A percentile compares a stretch with the other conserved stretches of the same genome.
phyloP scores from a whole-genome alignment of 176 grass and related monocot species.

The Microstegium vimineum region DNA sequence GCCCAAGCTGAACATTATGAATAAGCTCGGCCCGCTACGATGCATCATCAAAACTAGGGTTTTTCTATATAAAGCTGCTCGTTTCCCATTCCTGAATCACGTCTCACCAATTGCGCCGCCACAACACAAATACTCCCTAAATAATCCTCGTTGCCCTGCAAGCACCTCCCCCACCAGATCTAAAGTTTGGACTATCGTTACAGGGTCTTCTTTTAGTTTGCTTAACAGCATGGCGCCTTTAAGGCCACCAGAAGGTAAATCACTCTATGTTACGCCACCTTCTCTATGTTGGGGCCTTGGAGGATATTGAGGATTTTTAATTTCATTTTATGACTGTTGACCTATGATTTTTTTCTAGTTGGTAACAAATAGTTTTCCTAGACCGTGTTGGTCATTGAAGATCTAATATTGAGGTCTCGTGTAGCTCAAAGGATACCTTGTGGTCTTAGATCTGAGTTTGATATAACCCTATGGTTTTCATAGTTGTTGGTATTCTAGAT shows the following conservation, averaged over 20 bases:
- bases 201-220: background rate
- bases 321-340: too few relatives aligned
- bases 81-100: background rate
- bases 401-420: too few relatives aligned
- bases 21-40: background rate
- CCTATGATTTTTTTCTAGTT: too few relatives aligned
- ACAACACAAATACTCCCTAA: background rate
- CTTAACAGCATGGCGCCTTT: background rate
- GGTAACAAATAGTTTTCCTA: too few relatives aligned
- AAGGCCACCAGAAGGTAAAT: background rate
- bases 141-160: background rate
- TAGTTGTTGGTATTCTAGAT: too few relatives aligned
- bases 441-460: too few relatives aligned
- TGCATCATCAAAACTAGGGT: too few relatives aligned
- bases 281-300: background rate
- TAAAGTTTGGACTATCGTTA: background rate
- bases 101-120: background rate
- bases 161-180: background rate
- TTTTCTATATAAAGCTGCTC: background rate
- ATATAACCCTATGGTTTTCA: too few relatives aligned
- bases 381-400: too few relatives aligned
- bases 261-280: background rate
- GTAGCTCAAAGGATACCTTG: too few relatives aligned
- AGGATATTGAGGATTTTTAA: background rate
- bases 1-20: background rate